Percentiles rank a stretch among this genome's conserved stretches.
These are phyloP conservation scores for Teratosphaeria gauchensis DNA, from an alignment of 2,329 filamentous ascomycete genomes.

Conservation along the genomic window DNA sequence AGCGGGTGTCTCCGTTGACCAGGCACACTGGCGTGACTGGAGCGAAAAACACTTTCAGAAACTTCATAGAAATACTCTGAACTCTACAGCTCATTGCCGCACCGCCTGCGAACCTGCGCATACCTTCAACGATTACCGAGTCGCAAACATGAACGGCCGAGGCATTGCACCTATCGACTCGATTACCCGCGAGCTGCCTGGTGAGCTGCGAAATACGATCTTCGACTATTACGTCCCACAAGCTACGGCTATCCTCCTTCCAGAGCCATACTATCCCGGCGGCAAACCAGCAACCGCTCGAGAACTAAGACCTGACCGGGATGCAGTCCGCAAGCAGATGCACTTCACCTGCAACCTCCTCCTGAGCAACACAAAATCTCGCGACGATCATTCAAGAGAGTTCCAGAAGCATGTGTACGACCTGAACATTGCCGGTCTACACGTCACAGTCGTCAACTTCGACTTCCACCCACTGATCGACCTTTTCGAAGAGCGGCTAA, in stretches of 20 bases:
- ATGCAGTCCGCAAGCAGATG: neutral
- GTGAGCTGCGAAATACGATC: neutral
- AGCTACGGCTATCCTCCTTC: neutral
- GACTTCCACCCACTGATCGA: neutral
- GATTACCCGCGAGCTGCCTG: neutral
- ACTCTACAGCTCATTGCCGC: neutral
- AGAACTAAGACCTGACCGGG: neutral
- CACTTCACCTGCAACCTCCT: neutral
- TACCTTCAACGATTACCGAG: neutral
- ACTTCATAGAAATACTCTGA: neutral
- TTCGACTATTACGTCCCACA: neutral
- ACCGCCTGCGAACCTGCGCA: neutral
- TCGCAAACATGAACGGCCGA: neutral
- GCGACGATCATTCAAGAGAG: neutral
- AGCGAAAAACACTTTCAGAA: neutral
- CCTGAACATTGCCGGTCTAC: neutral
- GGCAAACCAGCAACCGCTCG: neutral
- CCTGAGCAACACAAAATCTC: neutral
- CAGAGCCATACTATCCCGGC: neutral
- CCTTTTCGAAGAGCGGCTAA: neutral
- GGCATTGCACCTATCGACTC: neutral
- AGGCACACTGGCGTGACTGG: neutral
- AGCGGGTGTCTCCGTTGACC: neutral
- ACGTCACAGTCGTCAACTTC: neutral
- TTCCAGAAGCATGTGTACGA: neutral